Percentiles rank a stretch among this genome's conserved stretches.
These are phyloP conservation scores for Plicaturopsis crispa DNA, from an alignment of 768 basidiomycete species.

Conservation along the genomic window DNA sequence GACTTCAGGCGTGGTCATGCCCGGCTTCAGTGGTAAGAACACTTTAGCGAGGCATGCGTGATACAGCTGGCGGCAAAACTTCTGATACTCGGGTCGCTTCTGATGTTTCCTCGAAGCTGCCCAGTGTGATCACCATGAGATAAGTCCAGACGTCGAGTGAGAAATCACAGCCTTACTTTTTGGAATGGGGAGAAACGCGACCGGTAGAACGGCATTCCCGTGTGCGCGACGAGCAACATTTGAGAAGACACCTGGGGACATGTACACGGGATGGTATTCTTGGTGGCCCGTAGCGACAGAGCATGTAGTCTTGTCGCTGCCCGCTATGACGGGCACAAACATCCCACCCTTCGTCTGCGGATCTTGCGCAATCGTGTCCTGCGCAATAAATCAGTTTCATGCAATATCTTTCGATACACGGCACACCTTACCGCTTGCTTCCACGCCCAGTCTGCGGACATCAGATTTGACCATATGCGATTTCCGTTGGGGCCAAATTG, in stretches of 20 bases:
- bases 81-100: slow-evolving; percentile 9
- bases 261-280: slow-evolving; percentile 20
- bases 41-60: slow-evolving; percentile 15
- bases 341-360: slow-evolving; percentile 9
- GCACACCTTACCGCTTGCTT: slow-evolving; percentile 21
- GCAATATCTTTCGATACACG: neutral
- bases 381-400: neutral
- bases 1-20: slow-evolving; percentile 15
- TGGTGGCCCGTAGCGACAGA: slow-evolving; percentile 15
- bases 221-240: slow-evolving; percentile 12
- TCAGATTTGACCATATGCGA: slow-evolving; percentile 20
- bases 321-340: slow-evolving; percentile 15
- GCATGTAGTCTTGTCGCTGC: slow-evolving; percentile 20
- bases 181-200: slow-evolving; percentile 21
- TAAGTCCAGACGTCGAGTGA: neutral
- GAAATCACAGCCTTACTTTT: slow-evolving; percentile 12
- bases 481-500: slow-evolving; percentile 14
- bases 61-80: slow-evolving; percentile 19
- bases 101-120: neutral
- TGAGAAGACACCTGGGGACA: slow-evolving; percentile 13
- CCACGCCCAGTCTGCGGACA: slow-evolving; percentile 30
- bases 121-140: neutral
- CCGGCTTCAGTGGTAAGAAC: slow-evolving; percentile 9
- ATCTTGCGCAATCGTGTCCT: slow-evolving; percentile 20
- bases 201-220: slow-evolving; percentile 8